Conservation (phyloP, 2,329 filamentous ascomycete species). For the Oidium heveae region DNA sequence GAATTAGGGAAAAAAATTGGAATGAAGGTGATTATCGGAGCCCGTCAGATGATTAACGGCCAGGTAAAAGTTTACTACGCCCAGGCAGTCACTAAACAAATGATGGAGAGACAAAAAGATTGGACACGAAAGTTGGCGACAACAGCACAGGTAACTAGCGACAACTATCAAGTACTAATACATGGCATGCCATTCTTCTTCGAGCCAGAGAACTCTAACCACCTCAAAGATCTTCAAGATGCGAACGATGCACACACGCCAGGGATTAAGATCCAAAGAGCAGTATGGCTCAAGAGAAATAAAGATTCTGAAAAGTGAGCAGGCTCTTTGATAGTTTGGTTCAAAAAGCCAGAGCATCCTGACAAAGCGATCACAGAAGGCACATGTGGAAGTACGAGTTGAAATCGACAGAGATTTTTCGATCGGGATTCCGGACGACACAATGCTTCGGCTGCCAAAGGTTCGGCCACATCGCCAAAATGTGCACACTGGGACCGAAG, state of each 20-base stretch:
- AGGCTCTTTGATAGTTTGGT: not conserved
- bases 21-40: not conserved
- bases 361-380: not conserved
- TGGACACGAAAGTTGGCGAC: not conserved
- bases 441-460: too few relatives aligned
- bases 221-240: not conserved
- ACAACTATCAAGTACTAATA: not conserved
- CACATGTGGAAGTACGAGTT: not conserved
- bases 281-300: not conserved
- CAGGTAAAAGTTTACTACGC: not conserved
- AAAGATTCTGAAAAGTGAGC: not conserved
- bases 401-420: too few relatives aligned
- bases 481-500: not conserved
- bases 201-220: not conserved
- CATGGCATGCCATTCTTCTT: not conserved
- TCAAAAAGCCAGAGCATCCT: not conserved
- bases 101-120: not conserved
- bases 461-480: not conserved
- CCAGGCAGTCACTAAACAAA: not conserved
- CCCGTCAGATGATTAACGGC: not conserved
- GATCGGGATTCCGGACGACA: too few relatives aligned
- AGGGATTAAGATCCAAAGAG: not conserved
- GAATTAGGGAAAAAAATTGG: not conserved
- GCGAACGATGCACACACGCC: not conserved
- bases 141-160: not conserved